These are phyloP conservation scores for Chytriomyces hyalinus DNA, from an alignment of 192 early-diverging fungal species.

Conservation along the genomic window DNA sequence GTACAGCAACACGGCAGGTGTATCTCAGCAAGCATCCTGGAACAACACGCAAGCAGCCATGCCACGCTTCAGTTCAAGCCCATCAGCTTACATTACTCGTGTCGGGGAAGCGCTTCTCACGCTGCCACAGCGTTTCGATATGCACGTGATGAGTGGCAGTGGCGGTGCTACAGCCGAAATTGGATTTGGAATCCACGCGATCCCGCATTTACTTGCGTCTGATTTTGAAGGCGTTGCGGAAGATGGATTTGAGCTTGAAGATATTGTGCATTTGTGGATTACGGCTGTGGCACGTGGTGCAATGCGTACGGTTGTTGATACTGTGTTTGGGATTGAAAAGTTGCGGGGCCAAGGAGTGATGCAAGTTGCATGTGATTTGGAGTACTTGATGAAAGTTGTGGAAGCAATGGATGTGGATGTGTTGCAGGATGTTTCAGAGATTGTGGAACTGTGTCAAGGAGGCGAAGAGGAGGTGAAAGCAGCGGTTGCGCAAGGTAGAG, in stretches of 20 bases:
- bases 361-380: slow-evolving; percentile 70
- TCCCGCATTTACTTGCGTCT: slow-evolving; percentile 51
- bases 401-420: slow-evolving; percentile 58
- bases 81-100: slow-evolving; percentile 69
- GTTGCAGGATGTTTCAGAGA: background rate
- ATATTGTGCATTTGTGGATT: slow-evolving; percentile 72
- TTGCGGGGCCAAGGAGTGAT: slow-evolving; percentile 54
- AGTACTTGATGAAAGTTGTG: slow-evolving; percentile 66
- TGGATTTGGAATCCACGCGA: slow-evolving; percentile 47
- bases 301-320: slow-evolving; percentile 52
- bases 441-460: background rate
- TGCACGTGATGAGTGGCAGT: slow-evolving; percentile 39
- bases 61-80: slow-evolving; percentile 70
- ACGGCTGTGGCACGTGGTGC: slow-evolving; percentile 65
- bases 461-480: too few relatives aligned
- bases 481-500: too few relatives aligned
- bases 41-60: slow-evolving; percentile 27
- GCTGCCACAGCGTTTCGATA: slow-evolving; percentile 73
- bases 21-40: slow-evolving; percentile 57
- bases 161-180: slow-evolving; percentile 51
- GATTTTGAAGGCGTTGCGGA: slow-evolving; percentile 37
- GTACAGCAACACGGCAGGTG: slow-evolving; percentile 47
- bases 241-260: slow-evolving; percentile 39
- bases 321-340: slow-evolving; percentile 46
- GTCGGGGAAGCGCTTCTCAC: slow-evolving; percentile 71